Base-by-base conservation (phyloP, 768 basidiomycete genomes). In the Amanita muscaria region DNA sequence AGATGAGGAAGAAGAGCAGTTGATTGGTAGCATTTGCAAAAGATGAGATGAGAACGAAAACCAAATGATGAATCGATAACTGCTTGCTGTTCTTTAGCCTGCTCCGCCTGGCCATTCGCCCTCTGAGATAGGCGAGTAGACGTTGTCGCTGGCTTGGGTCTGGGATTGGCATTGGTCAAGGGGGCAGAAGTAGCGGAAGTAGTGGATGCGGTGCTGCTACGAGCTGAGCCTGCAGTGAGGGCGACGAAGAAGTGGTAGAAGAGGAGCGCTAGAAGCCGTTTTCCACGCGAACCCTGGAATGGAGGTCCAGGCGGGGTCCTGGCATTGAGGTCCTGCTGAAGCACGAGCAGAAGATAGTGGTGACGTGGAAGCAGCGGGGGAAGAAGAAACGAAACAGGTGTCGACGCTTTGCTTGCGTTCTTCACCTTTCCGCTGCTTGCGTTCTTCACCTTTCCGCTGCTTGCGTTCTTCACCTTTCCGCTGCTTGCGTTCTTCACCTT, bases 51-150 rank as follows among this genome's bases (percentile, higher is more conserved):
- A n/a, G n/a, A n/a, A n/a, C n/a, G n/a, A n/a, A n/a, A n/a, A n/a
- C n/a, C n/a, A n/a, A n/a, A n/a, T n/a, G n/a, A n/a, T n/a, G n/a
- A n/a, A n/a, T n/a, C n/a, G n/a, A n/a, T 73, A 61, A 49, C 77
- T 74, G 33, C 77, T 72, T 55, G 80, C 80, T 44, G 71, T 33
- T 34, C 69, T 66, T 57, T 82, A 80, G 71, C 77, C 49, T 82
- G 79, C 11, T 74, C 74, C 23, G n/a, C 79, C 75, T 16, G 70
- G 64, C 73, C 81, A 79, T 42, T 83, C 79, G 4, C 69, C 10
- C n/a, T n/a, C n/a, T n/a, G 67, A 52, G 16, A 61, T 29, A 12
- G 54, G 48, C 3, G 25, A 5, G 53, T 14, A 9, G 47, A 8
- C 22, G 49, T 45, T 10, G 60, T 54, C 2, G 59, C 58, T n/a